Conservation (phyloP, 2,329 filamentous ascomycete species). For the Bipolaris bicolor region DNA sequence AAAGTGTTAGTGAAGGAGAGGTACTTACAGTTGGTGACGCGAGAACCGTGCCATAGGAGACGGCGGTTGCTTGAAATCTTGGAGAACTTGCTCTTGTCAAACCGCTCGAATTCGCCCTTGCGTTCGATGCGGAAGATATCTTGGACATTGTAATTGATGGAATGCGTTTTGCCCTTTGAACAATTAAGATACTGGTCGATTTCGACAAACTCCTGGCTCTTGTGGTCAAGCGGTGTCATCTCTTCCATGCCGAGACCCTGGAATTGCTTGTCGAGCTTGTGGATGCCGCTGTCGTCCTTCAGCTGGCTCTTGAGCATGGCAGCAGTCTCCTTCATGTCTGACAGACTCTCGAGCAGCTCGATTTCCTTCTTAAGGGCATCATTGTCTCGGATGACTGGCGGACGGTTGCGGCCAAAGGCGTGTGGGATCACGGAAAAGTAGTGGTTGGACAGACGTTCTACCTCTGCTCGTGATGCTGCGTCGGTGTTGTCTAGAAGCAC, state of each 20-base stretch:
- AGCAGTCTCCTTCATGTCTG: slow-evolving; percentile 82
- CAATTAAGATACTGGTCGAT: slow-evolving; percentile 70
- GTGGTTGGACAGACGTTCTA: slow-evolving; percentile 72
- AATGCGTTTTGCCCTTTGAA: slow-evolving; percentile 72
- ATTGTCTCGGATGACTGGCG: slow-evolving; percentile 68
- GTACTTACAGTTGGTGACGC: slow-evolving; percentile 70
- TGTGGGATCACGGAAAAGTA: slow-evolving; percentile 87
- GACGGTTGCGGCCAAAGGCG: slow-evolving; percentile 74
- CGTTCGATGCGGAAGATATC: slow-evolving; percentile 86
- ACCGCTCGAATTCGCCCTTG: slow-evolving; percentile 72
- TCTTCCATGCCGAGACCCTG: slow-evolving; percentile 73
- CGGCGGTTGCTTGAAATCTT: slow-evolving; percentile 68
- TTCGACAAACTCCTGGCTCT: slow-evolving; percentile 67
- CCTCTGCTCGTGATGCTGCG: slow-evolving; percentile 57
- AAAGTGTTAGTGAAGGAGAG: background rate
- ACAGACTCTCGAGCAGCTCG: slow-evolving; percentile 78
- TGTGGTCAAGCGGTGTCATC: slow-evolving; percentile 70
- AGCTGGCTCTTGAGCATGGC: slow-evolving; percentile 74
- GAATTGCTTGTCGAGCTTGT: slow-evolving; percentile 76
- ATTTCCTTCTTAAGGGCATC: slow-evolving; percentile 73
- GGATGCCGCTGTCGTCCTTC: slow-evolving; percentile 57
- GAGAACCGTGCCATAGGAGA: slow-evolving; percentile 86
- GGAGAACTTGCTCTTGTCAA: slow-evolving; percentile 63
- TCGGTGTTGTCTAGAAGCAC: slow-evolving; percentile 64
- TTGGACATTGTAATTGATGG: slow-evolving; percentile 64